These are phyloP conservation scores for Linnemannia elongata DNA, from an alignment of 192 early-diverging fungal genomes.

Conservation along the genomic window DNA sequence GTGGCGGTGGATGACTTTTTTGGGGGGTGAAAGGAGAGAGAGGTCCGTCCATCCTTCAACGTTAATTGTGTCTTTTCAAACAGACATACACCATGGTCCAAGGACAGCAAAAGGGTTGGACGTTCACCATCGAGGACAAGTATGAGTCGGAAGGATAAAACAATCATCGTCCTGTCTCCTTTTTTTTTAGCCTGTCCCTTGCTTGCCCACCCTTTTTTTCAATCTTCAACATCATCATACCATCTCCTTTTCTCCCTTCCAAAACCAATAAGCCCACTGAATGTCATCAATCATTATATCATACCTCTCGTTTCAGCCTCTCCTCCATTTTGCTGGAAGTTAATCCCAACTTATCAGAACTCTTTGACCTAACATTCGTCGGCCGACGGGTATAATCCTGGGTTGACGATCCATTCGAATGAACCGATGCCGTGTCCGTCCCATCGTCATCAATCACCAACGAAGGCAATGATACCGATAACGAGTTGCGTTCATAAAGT, in stretches of 20 bases:
- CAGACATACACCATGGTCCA: background rate
- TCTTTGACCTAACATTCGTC: conserved; percentile 25
- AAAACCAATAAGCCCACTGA: background rate
- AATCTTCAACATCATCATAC: background rate
- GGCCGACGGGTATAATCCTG: conserved; percentile 22
- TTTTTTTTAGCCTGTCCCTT: background rate
- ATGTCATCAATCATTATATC: background rate
- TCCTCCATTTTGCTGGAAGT: conserved; percentile 32
- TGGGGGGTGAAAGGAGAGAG: background rate
- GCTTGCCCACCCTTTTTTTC: background rate
- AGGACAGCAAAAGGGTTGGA: background rate
- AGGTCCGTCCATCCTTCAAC: background rate
- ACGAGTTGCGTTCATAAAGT: conserved; percentile 25
- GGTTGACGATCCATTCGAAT: conserved; percentile 50
- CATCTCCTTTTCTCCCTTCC: background rate
- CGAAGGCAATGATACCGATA: conserved; percentile 29
- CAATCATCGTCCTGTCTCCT: background rate
- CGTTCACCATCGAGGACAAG: background rate
- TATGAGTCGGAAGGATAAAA: background rate
- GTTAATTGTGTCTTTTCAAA: background rate
- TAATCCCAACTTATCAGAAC: conserved; percentile 35
- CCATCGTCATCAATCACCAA: conserved; percentile 41
- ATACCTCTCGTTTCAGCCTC: conserved; percentile 44
- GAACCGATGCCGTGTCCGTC: conserved; percentile 31
- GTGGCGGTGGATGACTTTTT: background rate